Evolutionary conservation across 163 green algal species (phyloP), one percentile per base, ranked within the genome.

Genomic region (Smithsoniella earleae): DNA sequence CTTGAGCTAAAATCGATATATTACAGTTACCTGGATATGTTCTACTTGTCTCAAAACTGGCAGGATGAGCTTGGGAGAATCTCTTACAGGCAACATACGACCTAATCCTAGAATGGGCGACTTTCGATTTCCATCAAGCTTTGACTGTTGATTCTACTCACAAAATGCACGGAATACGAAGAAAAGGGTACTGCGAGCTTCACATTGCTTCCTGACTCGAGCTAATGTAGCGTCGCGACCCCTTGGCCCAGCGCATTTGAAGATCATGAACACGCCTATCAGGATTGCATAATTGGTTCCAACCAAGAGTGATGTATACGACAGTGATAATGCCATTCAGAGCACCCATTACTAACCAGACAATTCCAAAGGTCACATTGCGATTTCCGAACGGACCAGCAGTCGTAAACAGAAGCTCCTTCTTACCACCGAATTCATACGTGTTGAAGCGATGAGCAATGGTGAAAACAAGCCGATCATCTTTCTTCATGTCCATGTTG

Each of bases 371-470:
- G 6, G 58, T 69, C 30, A 34, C 30, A 31, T 69, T 69, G 3
- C 58, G 58, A 31, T 69, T 69, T 30, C 58, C 58, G 16, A 69
- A 69, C 4, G 58, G 6, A 4, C 58, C 58, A 10, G n/a, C 58
- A 69, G 58, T 69, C n/a, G 58, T 69, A 3, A 69, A 16, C 58
- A 69, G 58, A 30, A 69, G 58, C 16, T 69, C 58, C 25, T 69
- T 69, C n/a, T 33, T 3, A n/a, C 58, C 58, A 34, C 43, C 58
- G 16, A 69, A 69, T 5, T 36, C 58, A 40, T 69, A 69, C 6
- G 58, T 69, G 58, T 69, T 69, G 58, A 69, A 69, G n/a, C n/a
- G n/a, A 13, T 69, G 58, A 43, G 58, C 43, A 16, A 69, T 33
- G n/a, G 5, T 5, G 25, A 69, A 38, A 37, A 30, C 27, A n/a